Evolutionary conservation across 2,329 filamentous ascomycete genomes (phyloP).

Genomic region (Monascus ruber): DNA sequence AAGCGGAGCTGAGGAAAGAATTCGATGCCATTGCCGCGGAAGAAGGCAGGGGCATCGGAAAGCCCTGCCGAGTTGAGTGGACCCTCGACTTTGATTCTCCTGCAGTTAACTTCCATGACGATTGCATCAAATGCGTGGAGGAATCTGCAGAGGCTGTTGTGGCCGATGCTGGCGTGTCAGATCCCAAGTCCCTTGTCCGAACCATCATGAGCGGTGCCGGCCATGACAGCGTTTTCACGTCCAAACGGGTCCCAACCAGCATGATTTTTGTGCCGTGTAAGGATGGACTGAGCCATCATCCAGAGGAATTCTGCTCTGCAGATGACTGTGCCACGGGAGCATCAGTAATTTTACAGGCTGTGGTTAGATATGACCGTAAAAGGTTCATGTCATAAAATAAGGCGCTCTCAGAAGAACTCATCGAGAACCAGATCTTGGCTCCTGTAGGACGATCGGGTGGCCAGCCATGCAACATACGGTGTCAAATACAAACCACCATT

Average conservation of each 20-base stretch:
- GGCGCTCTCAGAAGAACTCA: neutral
- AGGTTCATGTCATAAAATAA: slow-evolving; percentile 24
- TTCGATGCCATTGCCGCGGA: slow-evolving; percentile 51
- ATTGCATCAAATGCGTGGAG: slow-evolving; percentile 56
- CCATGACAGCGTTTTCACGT: slow-evolving; percentile 54
- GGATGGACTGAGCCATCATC: slow-evolving; percentile 54
- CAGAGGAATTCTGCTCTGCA: slow-evolving; percentile 49
- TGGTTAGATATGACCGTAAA: slow-evolving; percentile 25
- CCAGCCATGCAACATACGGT: too few relatives aligned
- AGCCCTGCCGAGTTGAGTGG: slow-evolving; percentile 47
- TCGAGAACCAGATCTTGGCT: neutral
- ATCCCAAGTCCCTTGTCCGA: slow-evolving; percentile 34
- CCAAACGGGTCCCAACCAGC: slow-evolving; percentile 47
- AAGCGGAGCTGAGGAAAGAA: slow-evolving; percentile 44
- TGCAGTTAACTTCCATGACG: slow-evolving; percentile 53
- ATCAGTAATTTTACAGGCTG: slow-evolving; percentile 26
- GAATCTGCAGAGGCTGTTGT: slow-evolving; percentile 48
- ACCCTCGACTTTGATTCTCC: slow-evolving; percentile 49
- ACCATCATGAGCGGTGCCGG: slow-evolving; percentile 54
- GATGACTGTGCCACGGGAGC: slow-evolving; percentile 50
- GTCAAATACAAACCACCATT: too few relatives aligned
- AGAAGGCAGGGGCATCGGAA: slow-evolving; percentile 41
- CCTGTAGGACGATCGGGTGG: too few relatives aligned
- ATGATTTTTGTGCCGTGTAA: slow-evolving; percentile 58
- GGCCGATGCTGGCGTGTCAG: slow-evolving; percentile 33